Evolutionary conservation across 78 protist species (phyloP).

Genomic region (Capsaspora owczarzaki): DNA sequence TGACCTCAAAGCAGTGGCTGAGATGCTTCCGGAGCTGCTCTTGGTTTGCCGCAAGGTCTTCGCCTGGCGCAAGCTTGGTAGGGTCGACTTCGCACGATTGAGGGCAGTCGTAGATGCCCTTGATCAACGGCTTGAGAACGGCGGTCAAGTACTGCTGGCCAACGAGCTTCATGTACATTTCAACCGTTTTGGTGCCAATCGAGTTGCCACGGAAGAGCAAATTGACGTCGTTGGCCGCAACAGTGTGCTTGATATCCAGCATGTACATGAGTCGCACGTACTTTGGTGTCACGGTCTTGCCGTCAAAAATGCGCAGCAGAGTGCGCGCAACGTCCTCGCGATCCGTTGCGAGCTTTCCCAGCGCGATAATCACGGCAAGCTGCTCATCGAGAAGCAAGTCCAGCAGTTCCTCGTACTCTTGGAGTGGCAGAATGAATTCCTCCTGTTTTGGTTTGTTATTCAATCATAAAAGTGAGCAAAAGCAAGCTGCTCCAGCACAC

Average conservation of each 20-base stretch:
- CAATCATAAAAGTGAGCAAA: too few species aligned
- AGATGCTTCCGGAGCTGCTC: background rate
- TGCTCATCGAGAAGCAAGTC: too few species aligned
- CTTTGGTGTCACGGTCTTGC: background rate
- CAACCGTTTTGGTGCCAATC: conserved; percentile 15
- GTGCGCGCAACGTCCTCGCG: background rate
- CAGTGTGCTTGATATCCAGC: background rate
- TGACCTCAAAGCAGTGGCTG: background rate
- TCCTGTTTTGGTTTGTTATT: too few species aligned
- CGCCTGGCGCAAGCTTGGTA: background rate
- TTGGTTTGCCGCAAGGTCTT: background rate
- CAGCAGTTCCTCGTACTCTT: too few species aligned
- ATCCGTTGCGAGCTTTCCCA: background rate
- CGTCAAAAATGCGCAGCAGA: background rate
- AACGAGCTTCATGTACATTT: background rate
- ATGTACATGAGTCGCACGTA: background rate
- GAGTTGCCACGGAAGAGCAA: conserved; percentile 28
- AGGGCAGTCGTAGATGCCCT: background rate
- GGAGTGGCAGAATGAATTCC: background rate
- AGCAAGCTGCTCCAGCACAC: too few species aligned
- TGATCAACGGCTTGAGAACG: background rate
- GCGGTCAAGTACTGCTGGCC: background rate
- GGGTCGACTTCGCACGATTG: background rate
- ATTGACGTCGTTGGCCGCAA: background rate
- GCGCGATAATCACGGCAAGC: background rate